Percentiles rank a stretch among this genome's conserved stretches.
phyloP scores from a whole-genome alignment of 192 early-diverging fungal species.

The Ramicandelaber brevisporus region DNA sequence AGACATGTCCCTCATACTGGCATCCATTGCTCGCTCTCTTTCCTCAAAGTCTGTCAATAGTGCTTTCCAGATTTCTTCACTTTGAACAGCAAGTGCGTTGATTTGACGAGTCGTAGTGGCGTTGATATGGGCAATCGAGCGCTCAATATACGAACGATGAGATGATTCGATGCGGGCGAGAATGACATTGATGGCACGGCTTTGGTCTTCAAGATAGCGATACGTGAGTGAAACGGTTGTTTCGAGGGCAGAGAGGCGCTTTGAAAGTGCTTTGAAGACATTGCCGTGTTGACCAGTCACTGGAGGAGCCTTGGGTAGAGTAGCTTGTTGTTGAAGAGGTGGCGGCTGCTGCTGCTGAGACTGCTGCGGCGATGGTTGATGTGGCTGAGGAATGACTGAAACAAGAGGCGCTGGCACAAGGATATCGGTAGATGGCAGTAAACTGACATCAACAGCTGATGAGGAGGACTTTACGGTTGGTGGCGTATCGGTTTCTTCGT shows the following conservation, averaged over 20 bases:
- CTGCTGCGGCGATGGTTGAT: too few species aligned
- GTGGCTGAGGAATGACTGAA: too few species aligned
- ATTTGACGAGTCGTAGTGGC: constrained; percentile 31
- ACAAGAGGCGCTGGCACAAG: too few species aligned
- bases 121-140: constrained; percentile 37
- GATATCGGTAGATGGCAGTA: too few species aligned
- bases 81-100: constrained; percentile 24
- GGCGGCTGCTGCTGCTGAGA: constrained; percentile 3
- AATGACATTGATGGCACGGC: constrained; percentile 35
- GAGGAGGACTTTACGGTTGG: too few species aligned
- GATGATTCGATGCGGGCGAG: constrained; percentile 26
- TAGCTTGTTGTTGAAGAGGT: constrained; percentile 3
- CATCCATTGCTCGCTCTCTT: constrained; percentile 15
- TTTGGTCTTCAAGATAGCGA: constrained; percentile 54
- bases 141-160: constrained; percentile 32
- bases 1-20: constrained; percentile 9
- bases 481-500: too few species aligned
- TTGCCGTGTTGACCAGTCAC: constrained; percentile 34
- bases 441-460: too few species aligned
- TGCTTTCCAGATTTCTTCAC: constrained; percentile 22
- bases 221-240: constrained; percentile 48
- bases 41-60: constrained; percentile 20
- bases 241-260: constrained; percentile 51
- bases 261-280: constrained; percentile 80
- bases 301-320: constrained; percentile 1